These are phyloP conservation scores for Colletotrichum sp. DNA, from an alignment of 2,329 filamentous ascomycete species.

Conservation along the genomic window DNA sequence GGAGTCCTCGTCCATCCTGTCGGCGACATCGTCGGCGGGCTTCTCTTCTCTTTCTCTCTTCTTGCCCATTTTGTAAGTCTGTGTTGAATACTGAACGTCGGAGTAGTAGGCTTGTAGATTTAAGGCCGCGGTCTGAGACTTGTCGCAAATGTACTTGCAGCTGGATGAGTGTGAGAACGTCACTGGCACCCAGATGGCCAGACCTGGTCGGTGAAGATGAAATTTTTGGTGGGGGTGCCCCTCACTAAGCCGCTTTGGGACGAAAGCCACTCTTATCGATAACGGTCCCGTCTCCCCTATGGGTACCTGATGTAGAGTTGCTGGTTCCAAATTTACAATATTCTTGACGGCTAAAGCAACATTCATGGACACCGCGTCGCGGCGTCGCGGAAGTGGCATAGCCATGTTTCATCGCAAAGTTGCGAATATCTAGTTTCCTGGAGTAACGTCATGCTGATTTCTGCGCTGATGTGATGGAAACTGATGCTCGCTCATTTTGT, in stretches of 20 bases:
- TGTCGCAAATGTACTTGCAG: background rate
- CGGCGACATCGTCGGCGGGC: slow-evolving; percentile 44
- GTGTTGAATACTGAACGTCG: background rate
- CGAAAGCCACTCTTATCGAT: slow-evolving; percentile 5
- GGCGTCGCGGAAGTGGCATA: too few species aligned
- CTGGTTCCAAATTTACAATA: background rate
- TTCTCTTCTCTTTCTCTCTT: slow-evolving; percentile 54
- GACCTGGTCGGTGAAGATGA: slow-evolving; percentile 28
- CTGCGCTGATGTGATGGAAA: too few species aligned
- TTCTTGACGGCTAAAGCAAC: too few species aligned
- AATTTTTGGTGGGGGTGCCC: slow-evolving; percentile 43
- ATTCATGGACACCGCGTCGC: too few species aligned
- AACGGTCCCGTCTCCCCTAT: background rate
- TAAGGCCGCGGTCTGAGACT: background rate
- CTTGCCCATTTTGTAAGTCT: slow-evolving; percentile 47
- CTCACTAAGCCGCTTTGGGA: slow-evolving; percentile 42
- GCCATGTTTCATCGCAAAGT: too few species aligned
- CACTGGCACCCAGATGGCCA: background rate
- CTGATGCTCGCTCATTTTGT: too few species aligned
- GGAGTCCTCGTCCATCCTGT: slow-evolving; percentile 57
- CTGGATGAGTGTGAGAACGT: background rate
- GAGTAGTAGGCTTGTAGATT: accelerated
- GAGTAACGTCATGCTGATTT: too few species aligned
- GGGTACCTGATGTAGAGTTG: background rate
- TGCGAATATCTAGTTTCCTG: too few species aligned